Evolutionary conservation across 2,329 filamentous ascomycete genomes (phyloP).

Genomic region (Orbilia ellipsospora): DNA sequence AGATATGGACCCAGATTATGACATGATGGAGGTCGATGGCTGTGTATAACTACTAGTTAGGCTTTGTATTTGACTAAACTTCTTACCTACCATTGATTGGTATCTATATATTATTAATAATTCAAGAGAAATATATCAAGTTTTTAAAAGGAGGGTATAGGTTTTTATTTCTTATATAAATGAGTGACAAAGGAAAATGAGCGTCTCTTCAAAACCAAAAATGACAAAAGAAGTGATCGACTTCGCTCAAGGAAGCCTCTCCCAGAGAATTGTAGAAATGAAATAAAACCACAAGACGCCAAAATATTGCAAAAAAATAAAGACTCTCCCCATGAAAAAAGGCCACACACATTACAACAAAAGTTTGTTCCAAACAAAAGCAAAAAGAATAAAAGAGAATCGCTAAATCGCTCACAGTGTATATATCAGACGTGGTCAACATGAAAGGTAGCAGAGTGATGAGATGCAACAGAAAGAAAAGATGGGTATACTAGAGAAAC

Average conservation of each 20-base stretch:
- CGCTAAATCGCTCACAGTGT: slow-evolving; percentile 54
- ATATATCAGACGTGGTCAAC: slow-evolving; percentile 52
- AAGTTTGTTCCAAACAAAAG: not conserved
- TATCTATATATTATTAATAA: too few relatives aligned
- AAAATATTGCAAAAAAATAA: slow-evolving; percentile 19
- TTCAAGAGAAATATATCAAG: too few relatives aligned
- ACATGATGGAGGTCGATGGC: too few relatives aligned
- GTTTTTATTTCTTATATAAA: slow-evolving; percentile 43
- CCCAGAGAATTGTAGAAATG: slow-evolving; percentile 18
- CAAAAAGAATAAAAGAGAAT: slow-evolving; percentile 27
- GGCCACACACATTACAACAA: slow-evolving; percentile 5
- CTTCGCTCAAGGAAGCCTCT: slow-evolving; percentile 25
- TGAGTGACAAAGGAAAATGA: slow-evolving; percentile 30
- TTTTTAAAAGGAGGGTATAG: slow-evolving; percentile 34
- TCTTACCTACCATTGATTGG: too few relatives aligned
- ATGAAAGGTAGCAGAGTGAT: slow-evolving; percentile 10
- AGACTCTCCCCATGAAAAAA: slow-evolving; percentile 30
- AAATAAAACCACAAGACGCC: slow-evolving; percentile 32
- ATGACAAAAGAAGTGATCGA: not conserved
- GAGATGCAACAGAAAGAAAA: slow-evolving; percentile 13
- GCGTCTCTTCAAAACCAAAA: slow-evolving; percentile 14
- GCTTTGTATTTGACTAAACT: too few relatives aligned
- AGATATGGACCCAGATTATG: too few relatives aligned
- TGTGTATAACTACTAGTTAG: too few relatives aligned
- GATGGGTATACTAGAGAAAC: slow-evolving; percentile 15